These are phyloP conservation scores for Medicago truncatula DNA, from an alignment of 306 rosid genomes.

Conservation along the genomic window MtrunA17r5.0-ANR NC_053049.1:13423001-13423500, in stretches of 20 bases:
- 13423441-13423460: not conserved
- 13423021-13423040: conserved; percentile 41
- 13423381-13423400: conserved; percentile 9
- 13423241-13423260: conserved; percentile 97
- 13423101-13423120: conserved; percentile 93
- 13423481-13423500: too few species aligned
- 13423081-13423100: conserved; percentile 88
- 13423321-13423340: conserved; percentile 76
- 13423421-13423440: conserved; percentile 24
- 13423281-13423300: conserved; percentile 87
- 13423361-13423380: conserved; percentile 1
- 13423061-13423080: conserved; percentile 66
- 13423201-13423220: conserved; percentile 95
- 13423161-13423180: conserved; percentile 88
- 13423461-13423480: too few species aligned
- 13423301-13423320: conserved; percentile 90
- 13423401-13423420: conserved; percentile 6
- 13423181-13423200: conserved; percentile 82
- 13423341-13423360: conserved; percentile 20
- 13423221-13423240: conserved; percentile 93
- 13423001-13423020: conserved; percentile 28
- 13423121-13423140: conserved; percentile 94
- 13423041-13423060: conserved; percentile 49
- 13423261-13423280: conserved; percentile 95
- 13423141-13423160: conserved; percentile 75